Evolutionary conservation across 2,329 filamentous ascomycete species (phyloP).

Genomic region (Exophiala sp.): DNA sequence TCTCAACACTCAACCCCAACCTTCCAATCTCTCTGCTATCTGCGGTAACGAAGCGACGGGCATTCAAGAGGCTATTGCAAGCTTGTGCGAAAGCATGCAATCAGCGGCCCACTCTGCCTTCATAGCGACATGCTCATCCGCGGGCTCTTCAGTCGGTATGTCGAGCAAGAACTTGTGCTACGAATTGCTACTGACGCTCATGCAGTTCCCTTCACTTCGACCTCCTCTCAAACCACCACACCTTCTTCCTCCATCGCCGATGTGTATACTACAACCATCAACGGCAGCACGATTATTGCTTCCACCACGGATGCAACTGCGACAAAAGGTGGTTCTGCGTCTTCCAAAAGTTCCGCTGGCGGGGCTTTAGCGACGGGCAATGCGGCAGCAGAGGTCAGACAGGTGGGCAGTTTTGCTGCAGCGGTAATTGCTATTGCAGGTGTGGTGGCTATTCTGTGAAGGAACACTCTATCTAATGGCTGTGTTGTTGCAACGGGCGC

Average conservation of each 20-base stretch:
- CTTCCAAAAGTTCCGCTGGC: conserved; percentile 26
- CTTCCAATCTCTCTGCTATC: conserved; percentile 38
- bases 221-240: conserved; percentile 28
- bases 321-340: conserved; percentile 20
- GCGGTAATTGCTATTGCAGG: conserved; percentile 42
- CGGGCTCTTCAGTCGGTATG: conserved; percentile 41
- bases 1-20: conserved; percentile 41
- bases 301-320: conserved; percentile 18
- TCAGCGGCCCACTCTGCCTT: conserved; percentile 39
- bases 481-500: background rate
- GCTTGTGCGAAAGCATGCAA: conserved; percentile 34
- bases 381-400: conserved; percentile 34
- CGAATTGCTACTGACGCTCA: conserved; percentile 18
- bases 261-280: conserved; percentile 28
- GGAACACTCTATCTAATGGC: background rate
- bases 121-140: conserved; percentile 37
- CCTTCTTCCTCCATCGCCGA: conserved; percentile 17
- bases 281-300: conserved; percentile 22
- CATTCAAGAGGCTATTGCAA: conserved; percentile 37
- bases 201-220: conserved; percentile 31
- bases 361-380: conserved; percentile 33
- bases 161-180: conserved; percentile 7
- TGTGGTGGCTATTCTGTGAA: conserved; percentile 38
- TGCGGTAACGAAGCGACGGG: conserved; percentile 37
- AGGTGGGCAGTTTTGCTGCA: conserved; percentile 31